Evolutionary conservation across 148 eudicot species (phyloP).

Genomic region (Bassia scoparia): DNA sequence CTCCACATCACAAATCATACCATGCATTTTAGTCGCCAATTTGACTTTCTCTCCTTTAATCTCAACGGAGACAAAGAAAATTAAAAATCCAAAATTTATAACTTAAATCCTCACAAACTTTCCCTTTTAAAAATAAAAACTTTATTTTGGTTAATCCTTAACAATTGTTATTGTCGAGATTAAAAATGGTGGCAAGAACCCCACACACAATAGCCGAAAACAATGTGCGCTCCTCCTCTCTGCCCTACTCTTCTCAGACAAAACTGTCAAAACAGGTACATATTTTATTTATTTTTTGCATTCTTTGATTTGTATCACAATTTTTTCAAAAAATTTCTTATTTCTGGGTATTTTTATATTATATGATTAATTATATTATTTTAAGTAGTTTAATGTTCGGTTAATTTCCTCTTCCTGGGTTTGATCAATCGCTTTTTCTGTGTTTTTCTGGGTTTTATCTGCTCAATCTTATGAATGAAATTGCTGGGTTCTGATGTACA

Average conservation of each 20-base stretch:
- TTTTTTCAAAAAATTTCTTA: too few species aligned
- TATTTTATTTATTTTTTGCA: neutral
- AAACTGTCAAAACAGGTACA: constrained; percentile 79
- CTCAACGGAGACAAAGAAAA: constrained; percentile 22
- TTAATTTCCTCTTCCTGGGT: too few species aligned
- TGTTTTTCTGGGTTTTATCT: neutral
- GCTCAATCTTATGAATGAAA: neutral
- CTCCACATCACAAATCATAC: constrained; percentile 4
- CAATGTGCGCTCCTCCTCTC: constrained; percentile 61
- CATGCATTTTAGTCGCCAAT: constrained; percentile 2
- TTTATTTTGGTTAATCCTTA: neutral
- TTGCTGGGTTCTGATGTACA: neutral
- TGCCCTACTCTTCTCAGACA: constrained; percentile 68
- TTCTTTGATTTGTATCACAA: neutral
- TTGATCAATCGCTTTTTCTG: too few species aligned
- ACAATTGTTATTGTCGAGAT: neutral
- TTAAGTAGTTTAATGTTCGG: too few species aligned
- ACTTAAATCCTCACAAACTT: neutral
- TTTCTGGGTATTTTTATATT: too few species aligned
- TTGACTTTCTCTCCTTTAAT: constrained; percentile 21
- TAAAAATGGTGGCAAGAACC: constrained; percentile 85
- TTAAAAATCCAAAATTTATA: too few species aligned
- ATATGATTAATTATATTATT: too few species aligned
- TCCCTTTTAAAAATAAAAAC: neutral
- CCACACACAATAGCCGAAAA: constrained; percentile 61